Percentiles rank a stretch among this genome's conserved stretches.
Evolutionary conservation across 2,329 filamentous ascomycete species (phyloP).

Genomic region (Bipolaris oryzae): DNA sequence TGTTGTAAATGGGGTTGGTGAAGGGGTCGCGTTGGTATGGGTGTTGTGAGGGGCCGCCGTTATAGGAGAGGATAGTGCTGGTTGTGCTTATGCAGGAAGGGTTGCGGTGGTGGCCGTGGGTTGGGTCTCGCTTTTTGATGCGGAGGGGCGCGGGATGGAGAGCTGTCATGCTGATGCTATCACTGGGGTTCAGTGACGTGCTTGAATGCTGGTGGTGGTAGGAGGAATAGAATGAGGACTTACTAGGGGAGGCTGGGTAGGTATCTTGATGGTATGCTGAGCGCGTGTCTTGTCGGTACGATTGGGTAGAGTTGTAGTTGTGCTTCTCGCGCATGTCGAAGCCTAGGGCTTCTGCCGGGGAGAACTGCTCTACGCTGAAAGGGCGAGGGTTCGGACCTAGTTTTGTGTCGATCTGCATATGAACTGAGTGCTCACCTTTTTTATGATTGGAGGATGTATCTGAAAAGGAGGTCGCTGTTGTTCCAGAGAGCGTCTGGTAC

Average conservation of each 20-base stretch:
- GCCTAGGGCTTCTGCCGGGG: conserved; percentile 7
- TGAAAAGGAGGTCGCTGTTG: neutral
- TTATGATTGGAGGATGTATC: neutral
- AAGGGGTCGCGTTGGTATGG: conserved; percentile 8
- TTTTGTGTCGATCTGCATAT: conserved; percentile 1
- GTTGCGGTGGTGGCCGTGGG: neutral
- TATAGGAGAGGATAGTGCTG: conserved; percentile 8
- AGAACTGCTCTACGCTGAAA: neutral
- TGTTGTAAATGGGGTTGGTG: conserved; percentile 11
- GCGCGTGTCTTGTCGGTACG: conserved; percentile 1
- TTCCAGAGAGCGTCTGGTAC: neutral
- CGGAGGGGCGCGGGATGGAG: neutral
- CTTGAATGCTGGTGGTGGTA: neutral
- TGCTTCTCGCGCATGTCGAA: conserved; percentile 1
- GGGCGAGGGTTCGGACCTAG: conserved; percentile 18
- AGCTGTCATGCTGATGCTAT: conserved; percentile 1
- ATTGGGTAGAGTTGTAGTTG: neutral
- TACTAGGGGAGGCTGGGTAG: neutral
- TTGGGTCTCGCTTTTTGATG: neutral
- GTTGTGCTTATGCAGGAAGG: neutral
- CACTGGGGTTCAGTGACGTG: conserved; percentile 3
- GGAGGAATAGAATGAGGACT: neutral
- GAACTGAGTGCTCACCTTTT: neutral
- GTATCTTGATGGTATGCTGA: neutral
- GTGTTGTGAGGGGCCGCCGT: conserved; percentile 4